phyloP scores from a whole-genome alignment of 23 red algal genomes.

The Gracilaria vermiculophylla region DNA sequence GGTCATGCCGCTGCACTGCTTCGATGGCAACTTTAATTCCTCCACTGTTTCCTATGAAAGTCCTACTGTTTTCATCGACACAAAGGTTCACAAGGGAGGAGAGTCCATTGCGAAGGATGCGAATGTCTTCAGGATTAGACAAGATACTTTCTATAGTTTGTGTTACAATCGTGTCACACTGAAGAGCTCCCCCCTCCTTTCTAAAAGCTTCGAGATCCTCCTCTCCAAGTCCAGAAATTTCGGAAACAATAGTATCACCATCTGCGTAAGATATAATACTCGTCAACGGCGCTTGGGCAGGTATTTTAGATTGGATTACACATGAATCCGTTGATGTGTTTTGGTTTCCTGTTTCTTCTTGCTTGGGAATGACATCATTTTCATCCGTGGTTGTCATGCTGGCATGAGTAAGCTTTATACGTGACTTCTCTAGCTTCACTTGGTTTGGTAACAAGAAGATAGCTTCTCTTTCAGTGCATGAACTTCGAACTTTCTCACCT shows the following conservation, averaged over 20 bases:
- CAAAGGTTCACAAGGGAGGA: slow-evolving; percentile 6
- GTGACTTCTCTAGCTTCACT: too few species aligned
- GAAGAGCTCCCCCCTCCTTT: neutral
- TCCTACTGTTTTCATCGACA: slow-evolving; percentile 1
- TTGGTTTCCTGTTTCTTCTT: neutral
- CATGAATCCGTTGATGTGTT: neutral
- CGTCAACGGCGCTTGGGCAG: slow-evolving; percentile 13
- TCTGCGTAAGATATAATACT: slow-evolving; percentile 14
- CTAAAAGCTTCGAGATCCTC: slow-evolving; percentile 7
- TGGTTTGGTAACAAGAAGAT: neutral
- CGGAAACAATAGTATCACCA: slow-evolving; percentile 8
- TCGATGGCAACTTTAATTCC: neutral
- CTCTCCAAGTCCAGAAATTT: neutral
- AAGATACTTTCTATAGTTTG: neutral
- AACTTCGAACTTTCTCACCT: neutral
- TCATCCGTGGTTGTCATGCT: neutral
- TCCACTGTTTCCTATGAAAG: neutral
- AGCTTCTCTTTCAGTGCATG: neutral
- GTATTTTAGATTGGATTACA: neutral
- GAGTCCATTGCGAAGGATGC: slow-evolving; percentile 2
- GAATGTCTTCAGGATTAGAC: slow-evolving; percentile 10
- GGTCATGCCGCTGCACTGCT: neutral
- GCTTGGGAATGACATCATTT: neutral
- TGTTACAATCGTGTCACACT: neutral
- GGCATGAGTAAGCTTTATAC: neutral